A percentile compares a stretch with the other conserved stretches of the same genome.
These are phyloP conservation scores for Lachnellula willkommii DNA, from an alignment of 2,329 filamentous ascomycete genomes.

Conservation along the genomic window DNA sequence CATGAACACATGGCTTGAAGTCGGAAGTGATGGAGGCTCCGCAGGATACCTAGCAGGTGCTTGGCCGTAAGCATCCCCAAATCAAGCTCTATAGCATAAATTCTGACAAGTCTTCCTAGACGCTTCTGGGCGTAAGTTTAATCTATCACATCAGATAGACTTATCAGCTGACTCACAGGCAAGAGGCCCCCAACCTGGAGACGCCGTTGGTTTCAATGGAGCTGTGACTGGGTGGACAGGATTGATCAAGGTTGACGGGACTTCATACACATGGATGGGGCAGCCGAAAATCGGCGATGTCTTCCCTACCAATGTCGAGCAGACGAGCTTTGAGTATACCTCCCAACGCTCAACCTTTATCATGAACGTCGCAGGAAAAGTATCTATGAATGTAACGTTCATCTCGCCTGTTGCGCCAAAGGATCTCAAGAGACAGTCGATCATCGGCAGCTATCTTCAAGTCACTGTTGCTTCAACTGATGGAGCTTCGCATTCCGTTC, in stretches of 20 bases:
- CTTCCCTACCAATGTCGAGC: slow-evolving; percentile 46
- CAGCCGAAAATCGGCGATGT: slow-evolving; percentile 38
- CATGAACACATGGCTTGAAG: slow-evolving; percentile 66
- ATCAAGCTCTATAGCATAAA: neutral
- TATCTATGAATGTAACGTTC: slow-evolving; percentile 64
- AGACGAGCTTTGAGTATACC: slow-evolving; percentile 63
- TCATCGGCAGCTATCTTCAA: slow-evolving; percentile 65
- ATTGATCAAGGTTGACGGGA: slow-evolving; percentile 63
- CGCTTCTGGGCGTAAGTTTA: slow-evolving; percentile 27
- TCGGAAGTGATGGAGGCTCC: slow-evolving; percentile 54
- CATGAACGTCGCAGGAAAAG: slow-evolving; percentile 55
- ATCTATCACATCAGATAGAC: neutral
- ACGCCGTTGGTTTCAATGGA: slow-evolving; percentile 36
- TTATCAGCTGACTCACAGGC: neutral
- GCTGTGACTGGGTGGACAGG: slow-evolving; percentile 62
- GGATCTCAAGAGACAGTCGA: slow-evolving; percentile 62
- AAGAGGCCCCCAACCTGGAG: slow-evolving; percentile 25
- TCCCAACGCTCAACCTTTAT: slow-evolving; percentile 66
- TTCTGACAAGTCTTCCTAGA: slow-evolving; percentile 17
- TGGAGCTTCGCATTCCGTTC: slow-evolving; percentile 55
- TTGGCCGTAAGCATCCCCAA: slow-evolving; percentile 21
- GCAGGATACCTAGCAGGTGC: slow-evolving; percentile 61
- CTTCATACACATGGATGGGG: slow-evolving; percentile 64
- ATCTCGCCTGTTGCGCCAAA: slow-evolving; percentile 65
- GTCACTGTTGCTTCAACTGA: slow-evolving; percentile 59